Conservation (phyloP, 148 eudicot genomes). For the Rhododendron williamsianum region DNA sequence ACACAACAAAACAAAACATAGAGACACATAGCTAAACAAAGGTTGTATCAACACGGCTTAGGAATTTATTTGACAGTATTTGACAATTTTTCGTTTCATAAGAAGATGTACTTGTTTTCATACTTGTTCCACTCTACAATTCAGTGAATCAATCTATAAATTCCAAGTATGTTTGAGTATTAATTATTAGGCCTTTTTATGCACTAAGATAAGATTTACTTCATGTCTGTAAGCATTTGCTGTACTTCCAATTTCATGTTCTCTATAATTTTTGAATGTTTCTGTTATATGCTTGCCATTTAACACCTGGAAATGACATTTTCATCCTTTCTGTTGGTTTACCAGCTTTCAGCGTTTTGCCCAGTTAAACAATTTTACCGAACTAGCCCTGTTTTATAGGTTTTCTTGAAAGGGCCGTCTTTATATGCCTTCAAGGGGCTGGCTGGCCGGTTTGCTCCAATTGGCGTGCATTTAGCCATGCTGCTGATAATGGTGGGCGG, state of each 20-base stretch:
- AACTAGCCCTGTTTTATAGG: slow-evolving; percentile 29
- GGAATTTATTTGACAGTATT: background rate
- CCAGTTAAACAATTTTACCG: background rate
- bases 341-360: background rate
- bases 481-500: slow-evolving; percentile 87
- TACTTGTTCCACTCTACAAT: background rate
- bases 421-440: slow-evolving; percentile 91
- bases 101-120: background rate
- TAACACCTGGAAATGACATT: background rate
- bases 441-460: slow-evolving; percentile 92
- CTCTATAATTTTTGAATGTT: background rate
- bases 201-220: background rate
- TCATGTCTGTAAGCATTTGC: background rate
- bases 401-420: slow-evolving; percentile 82
- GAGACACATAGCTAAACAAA: background rate
- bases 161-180: background rate
- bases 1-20: background rate
- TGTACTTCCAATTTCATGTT: background rate
- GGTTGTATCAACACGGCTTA: background rate
- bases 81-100: background rate
- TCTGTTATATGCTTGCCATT: background rate
- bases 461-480: slow-evolving; percentile 92
- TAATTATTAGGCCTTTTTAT: background rate
- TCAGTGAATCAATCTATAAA: background rate
- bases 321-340: background rate